Percentiles rank a stretch among this genome's conserved stretches.
phyloP scores from a whole-genome alignment of 495 filamentous ascomycete species.

The Hyaloscypha finlandica region DNA sequence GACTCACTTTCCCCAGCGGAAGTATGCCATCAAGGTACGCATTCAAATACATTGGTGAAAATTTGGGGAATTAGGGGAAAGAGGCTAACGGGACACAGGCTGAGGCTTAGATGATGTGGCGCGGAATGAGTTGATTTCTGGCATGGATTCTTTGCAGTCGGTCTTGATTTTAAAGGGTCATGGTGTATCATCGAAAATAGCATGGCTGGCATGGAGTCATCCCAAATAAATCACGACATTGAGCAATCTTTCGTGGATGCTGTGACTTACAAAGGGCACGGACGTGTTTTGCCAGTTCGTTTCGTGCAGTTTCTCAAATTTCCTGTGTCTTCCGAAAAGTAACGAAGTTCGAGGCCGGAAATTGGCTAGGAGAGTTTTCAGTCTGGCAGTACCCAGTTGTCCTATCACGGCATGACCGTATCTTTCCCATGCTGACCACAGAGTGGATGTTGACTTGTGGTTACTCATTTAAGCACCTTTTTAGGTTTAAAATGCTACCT shows the following conservation, averaged over 20 bases:
- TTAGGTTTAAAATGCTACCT: no score
- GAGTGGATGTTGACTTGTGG: no score
- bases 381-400: background rate
- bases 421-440: no score
- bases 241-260: slow-evolving; percentile 18
- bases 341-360: background rate
- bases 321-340: background rate
- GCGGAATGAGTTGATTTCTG: slow-evolving; percentile 32
- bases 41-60: background rate
- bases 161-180: slow-evolving; percentile 26
- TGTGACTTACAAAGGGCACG: background rate
- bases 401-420: background rate
- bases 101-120: slow-evolving; percentile 28
- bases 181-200: slow-evolving; percentile 36
- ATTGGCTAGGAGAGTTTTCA: background rate
- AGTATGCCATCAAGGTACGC: slow-evolving; percentile 90
- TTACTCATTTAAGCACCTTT: no score
- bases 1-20: slow-evolving; percentile 96
- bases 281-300: background rate
- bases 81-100: slow-evolving; percentile 22
- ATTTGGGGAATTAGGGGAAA: background rate
- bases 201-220: slow-evolving; percentile 32
- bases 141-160: slow-evolving; percentile 34
- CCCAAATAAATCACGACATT: slow-evolving; percentile 31
- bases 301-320: background rate